Evolutionary conservation across 2,329 filamentous ascomycete genomes (phyloP).

Genomic region (Aspergillus sp.): DNA sequence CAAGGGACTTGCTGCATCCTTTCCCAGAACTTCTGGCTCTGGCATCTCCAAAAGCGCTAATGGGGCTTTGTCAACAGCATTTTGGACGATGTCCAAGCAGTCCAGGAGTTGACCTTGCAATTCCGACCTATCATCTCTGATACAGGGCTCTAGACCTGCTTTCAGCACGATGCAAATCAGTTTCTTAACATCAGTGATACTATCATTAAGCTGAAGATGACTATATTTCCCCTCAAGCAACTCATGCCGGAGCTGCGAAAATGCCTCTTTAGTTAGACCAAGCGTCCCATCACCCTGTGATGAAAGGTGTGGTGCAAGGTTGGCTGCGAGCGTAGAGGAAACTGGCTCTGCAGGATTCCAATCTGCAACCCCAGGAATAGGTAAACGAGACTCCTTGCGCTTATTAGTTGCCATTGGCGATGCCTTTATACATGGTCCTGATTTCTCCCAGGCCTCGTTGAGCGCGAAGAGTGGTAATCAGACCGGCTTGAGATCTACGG

Average conservation of each 20-base stretch:
- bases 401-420: constrained; percentile 1
- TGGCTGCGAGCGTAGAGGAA: constrained; percentile 83
- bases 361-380: not conserved
- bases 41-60: constrained; percentile 65
- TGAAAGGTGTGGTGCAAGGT: constrained; percentile 79
- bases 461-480: not conserved
- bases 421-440: constrained; percentile 1
- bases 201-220: constrained; percentile 59
- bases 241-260: constrained; percentile 72
- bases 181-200: constrained; percentile 76
- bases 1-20: constrained; percentile 50
- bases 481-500: not conserved
- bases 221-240: constrained; percentile 53
- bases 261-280: constrained; percentile 69
- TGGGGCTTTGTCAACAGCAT: constrained; percentile 74
- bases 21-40: constrained; percentile 60
- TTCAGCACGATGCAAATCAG: constrained; percentile 81
- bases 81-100: constrained; percentile 74
- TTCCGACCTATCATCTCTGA: constrained; percentile 64
- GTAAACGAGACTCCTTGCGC: constrained; percentile 1
- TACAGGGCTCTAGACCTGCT: constrained; percentile 66
- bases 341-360: constrained; percentile 34
- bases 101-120: constrained; percentile 53
- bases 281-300: constrained; percentile 63
- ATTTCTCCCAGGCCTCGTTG: not conserved